A percentile compares a stretch with the other conserved stretches of the same genome.
Conservation (phyloP, 257 asterid species). For the Pogostemon cablin region DNA sequence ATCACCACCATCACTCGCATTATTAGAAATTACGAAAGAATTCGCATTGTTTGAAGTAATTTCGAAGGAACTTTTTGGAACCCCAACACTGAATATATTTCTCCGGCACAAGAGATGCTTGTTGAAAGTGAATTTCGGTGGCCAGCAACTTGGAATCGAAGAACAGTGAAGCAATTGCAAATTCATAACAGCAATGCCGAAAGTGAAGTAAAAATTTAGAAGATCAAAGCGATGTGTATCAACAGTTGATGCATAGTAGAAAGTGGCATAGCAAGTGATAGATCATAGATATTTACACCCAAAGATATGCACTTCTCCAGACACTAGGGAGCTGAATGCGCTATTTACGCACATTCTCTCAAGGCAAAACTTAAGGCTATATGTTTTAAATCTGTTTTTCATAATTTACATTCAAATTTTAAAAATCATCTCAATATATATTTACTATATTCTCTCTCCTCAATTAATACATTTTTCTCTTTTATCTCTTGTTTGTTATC, state of each 20-base stretch:
- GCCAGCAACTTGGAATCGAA: slow-evolving; percentile 15
- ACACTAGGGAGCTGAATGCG: no score
- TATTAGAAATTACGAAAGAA: slow-evolving; percentile 29
- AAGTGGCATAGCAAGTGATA: neutral
- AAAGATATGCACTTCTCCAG: no score
- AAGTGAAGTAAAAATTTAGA: slow-evolving; percentile 13
- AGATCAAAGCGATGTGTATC: slow-evolving; percentile 8
- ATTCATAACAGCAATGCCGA: slow-evolving; percentile 34
- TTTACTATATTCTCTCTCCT: no score
- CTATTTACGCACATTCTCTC: no score
- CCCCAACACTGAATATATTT: slow-evolving; percentile 27
- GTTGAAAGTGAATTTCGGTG: slow-evolving; percentile 28
- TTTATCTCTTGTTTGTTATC: no score
- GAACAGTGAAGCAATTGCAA: slow-evolving; percentile 34
- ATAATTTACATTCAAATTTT: no score
- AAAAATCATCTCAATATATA: no score
- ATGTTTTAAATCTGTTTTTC: no score
- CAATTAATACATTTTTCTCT: no score
- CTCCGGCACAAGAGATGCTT: slow-evolving; percentile 33
- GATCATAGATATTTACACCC: no score
- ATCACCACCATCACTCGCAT: slow-evolving; percentile 48
- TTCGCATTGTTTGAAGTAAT: slow-evolving; percentile 22
- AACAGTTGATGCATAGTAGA: neutral
- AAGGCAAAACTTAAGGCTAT: no score
- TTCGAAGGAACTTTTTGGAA: slow-evolving; percentile 21